Evolutionary conservation across 2,329 filamentous ascomycete species (phyloP).

Genomic region (Ascosphaera acerosa): DNA sequence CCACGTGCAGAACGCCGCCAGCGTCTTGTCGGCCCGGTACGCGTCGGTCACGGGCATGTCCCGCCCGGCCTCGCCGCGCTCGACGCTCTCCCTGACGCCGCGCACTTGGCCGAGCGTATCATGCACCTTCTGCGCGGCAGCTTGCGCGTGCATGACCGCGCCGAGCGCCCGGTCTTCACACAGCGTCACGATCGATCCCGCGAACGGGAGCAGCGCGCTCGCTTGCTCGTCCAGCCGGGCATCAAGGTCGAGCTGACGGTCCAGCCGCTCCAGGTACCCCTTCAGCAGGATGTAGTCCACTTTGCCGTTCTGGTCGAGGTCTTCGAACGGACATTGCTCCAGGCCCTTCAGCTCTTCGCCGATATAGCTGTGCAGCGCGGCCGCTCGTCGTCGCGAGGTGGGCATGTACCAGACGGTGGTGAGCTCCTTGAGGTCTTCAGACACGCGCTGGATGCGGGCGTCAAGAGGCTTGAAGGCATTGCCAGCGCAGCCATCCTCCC

Average conservation of each 20-base stretch:
- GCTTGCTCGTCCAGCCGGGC: slow-evolving; percentile 14
- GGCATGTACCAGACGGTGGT: slow-evolving; percentile 25
- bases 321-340: slow-evolving; percentile 12
- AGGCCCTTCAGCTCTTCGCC: slow-evolving; percentile 18
- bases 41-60: slow-evolving; percentile 13
- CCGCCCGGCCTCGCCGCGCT: slow-evolving; percentile 8
- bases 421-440: slow-evolving; percentile 23
- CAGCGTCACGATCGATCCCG: slow-evolving; percentile 17
- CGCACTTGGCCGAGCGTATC: slow-evolving; percentile 12
- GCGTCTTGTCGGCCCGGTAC: slow-evolving; percentile 22
- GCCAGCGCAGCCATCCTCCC: no score
- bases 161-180: slow-evolving; percentile 25
- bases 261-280: slow-evolving; percentile 17
- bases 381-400: slow-evolving; percentile 18
- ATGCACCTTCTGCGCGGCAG: slow-evolving; percentile 20
- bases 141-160: slow-evolving; percentile 19
- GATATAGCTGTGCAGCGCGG: slow-evolving; percentile 20
- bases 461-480: not conserved
- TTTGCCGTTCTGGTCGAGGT: slow-evolving; percentile 19
- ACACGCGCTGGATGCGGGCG: slow-evolving; percentile 19
- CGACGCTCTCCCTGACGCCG: slow-evolving; percentile 14
- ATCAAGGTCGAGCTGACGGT: slow-evolving; percentile 18
- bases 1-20: slow-evolving; percentile 17
- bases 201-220: slow-evolving; percentile 22
- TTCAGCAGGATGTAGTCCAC: slow-evolving; percentile 18